These are phyloP conservation scores for Colletotrichum camelliae DNA, from an alignment of 2,329 filamentous ascomycete genomes.

Conservation along the genomic window DNA sequence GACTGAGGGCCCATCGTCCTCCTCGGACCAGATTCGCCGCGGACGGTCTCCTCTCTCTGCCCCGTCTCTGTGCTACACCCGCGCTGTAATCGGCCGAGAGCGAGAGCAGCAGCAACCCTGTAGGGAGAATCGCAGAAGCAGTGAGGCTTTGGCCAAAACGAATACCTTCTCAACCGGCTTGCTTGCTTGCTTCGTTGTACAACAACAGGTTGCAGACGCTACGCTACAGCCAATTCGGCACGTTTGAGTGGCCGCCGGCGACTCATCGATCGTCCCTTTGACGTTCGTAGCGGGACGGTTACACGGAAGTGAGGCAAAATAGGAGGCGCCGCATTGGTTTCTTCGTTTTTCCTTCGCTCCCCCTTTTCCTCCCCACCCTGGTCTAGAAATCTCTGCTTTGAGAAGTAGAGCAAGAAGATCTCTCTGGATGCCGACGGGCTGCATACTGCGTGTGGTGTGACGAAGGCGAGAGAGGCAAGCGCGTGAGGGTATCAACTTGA, in stretches of 20 bases:
- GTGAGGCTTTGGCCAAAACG: not conserved
- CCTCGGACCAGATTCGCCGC: not conserved
- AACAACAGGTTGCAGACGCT: not conserved
- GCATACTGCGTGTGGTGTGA: not conserved
- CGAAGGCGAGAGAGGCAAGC: not conserved
- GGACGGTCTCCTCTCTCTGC: not conserved
- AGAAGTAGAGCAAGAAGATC: not conserved
- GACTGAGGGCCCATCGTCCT: not conserved
- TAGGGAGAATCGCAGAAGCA: not conserved
- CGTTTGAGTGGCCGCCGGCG: not conserved
- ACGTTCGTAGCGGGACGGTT: not conserved
- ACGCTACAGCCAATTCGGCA: not conserved
- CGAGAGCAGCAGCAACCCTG: not conserved
- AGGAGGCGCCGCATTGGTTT: not conserved
- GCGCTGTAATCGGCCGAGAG: not conserved
- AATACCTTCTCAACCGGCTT: not conserved
- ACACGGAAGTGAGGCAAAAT: not conserved
- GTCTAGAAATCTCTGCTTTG: not conserved
- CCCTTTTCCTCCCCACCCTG: not conserved
- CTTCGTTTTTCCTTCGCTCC: not conserved
- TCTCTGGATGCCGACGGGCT: not conserved
- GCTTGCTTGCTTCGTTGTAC: not conserved
- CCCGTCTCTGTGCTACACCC: not conserved
- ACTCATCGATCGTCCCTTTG: not conserved
- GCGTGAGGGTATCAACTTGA: not conserved